These are phyloP conservation scores for Cornus controversa DNA, from an alignment of 148 eudicot species.

Conservation along the genomic window DNA sequence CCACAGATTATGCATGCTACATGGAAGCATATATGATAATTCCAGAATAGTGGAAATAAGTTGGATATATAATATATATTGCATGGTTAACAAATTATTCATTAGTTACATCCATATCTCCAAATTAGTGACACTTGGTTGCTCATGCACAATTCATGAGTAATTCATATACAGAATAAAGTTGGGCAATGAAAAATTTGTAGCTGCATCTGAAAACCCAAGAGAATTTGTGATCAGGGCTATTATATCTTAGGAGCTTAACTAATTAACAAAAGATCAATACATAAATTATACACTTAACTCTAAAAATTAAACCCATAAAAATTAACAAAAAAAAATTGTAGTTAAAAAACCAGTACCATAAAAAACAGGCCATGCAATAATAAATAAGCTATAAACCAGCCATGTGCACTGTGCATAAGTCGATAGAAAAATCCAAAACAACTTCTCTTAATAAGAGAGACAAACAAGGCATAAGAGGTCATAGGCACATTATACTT, in stretches of 20 bases:
- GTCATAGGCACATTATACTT: constrained; percentile 31
- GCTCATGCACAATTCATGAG: neutral
- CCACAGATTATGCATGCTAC: neutral
- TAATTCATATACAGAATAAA: neutral
- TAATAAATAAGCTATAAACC: neutral
- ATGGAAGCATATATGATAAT: neutral
- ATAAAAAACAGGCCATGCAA: neutral
- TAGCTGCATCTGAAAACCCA: neutral
- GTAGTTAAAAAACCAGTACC: too few relatives aligned
- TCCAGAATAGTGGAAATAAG: too few relatives aligned
- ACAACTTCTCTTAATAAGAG: neutral
- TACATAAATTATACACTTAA: too few relatives aligned
- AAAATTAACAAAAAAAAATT: too few relatives aligned
- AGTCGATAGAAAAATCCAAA: neutral
- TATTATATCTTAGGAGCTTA: neutral
- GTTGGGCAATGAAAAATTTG: neutral
- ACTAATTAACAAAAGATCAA: neutral
- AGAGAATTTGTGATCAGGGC: too few relatives aligned
- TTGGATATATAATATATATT: neutral
- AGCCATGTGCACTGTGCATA: neutral
- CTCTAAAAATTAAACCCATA: too few relatives aligned
- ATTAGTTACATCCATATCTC: neutral
- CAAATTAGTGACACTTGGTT: neutral
- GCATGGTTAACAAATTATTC: neutral
- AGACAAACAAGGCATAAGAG: neutral